Evolutionary conservation across 2,329 filamentous ascomycete genomes (phyloP), one percentile per base, ranked within the genome.

Genomic region (Phialocephala subalpina): DNA sequence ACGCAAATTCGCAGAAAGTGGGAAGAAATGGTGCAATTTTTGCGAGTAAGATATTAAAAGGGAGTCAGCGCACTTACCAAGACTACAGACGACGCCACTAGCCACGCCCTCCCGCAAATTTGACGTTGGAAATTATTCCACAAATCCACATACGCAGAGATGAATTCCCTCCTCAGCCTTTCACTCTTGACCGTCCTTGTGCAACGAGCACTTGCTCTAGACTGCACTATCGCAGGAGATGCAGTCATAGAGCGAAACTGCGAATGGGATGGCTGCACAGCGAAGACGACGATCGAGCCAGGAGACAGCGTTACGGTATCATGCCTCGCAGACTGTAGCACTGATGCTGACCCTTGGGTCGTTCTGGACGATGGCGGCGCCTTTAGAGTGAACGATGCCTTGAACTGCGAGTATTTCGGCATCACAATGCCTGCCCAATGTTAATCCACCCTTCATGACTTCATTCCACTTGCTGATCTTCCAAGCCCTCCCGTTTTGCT

Each of bases 401-500:
- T 47, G 6, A 47, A 47, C 11, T 47, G 42, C n/a, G 42, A 47
- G n/a, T 52, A 27, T 29, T 52, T 52, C 22, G 47, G 25, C 47
- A 29, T 8, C n/a, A 14, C 47, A 9, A n/a, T 18, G 25, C 25
- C 47, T 11, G 47, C 22, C 14, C 25, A 52, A 29, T 27, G 47
- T 52, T 4, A 52, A 8, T 27, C 47, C 3, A 4, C 14, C 20
- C 18, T 22, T 20, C 18, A 52, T 5, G 22, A 14, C 20, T 27
- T 18, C 2, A 12, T 9, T 27, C 3, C 20, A 27, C 16, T 27
- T 52, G 18, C 20, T 29, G 22, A 52, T n/a, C 47, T 47, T n/a
- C 16, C 6, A 52, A 52, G 47, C 47, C 5, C 22, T 27, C 22
- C 25, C 22, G 29, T 27, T 27, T 22, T 52, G 47, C 25, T 52